These are phyloP conservation scores for Penicillium sp. DNA, from an alignment of 2,329 filamentous ascomycete species.

Conservation along the genomic window DNA sequence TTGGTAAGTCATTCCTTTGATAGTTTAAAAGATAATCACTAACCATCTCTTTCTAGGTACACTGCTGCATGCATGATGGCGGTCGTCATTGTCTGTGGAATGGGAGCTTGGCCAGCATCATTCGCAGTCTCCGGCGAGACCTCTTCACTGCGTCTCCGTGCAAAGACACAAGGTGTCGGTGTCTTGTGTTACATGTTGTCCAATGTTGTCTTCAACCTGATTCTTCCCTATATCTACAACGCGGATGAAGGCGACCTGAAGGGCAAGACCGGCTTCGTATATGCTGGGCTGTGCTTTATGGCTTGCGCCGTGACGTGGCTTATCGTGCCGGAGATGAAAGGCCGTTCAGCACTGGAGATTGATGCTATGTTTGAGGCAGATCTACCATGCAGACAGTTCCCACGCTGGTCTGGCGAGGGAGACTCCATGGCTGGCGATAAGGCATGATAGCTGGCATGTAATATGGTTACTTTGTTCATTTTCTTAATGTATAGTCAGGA, in stretches of 20 bases:
- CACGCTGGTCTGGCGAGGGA: slow-evolving; percentile 18
- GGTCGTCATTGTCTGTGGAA: slow-evolving; percentile 42
- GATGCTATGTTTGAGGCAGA: slow-evolving; percentile 41
- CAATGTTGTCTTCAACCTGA: slow-evolving; percentile 47
- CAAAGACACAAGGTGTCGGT: slow-evolving; percentile 40
- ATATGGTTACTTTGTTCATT: neutral
- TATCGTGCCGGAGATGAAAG: slow-evolving; percentile 56
- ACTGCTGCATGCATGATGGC: slow-evolving; percentile 46
- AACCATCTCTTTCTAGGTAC: slow-evolving; percentile 32
- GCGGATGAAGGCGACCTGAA: slow-evolving; percentile 44
- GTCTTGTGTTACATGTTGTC: slow-evolving; percentile 45
- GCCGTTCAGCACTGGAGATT: slow-evolving; percentile 49
- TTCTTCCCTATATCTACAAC: slow-evolving; percentile 55
- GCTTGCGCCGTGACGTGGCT: slow-evolving; percentile 42
- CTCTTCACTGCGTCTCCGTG: slow-evolving; percentile 38
- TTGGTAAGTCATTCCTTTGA: slow-evolving; percentile 32
- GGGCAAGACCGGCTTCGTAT: slow-evolving; percentile 46
- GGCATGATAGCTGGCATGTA: neutral
- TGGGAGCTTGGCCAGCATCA: slow-evolving; percentile 39
- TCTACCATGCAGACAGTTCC: slow-evolving; percentile 25
- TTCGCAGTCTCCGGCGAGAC: slow-evolving; percentile 39
- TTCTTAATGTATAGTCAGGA: neutral
- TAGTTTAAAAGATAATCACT: neutral
- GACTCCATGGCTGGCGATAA: neutral
- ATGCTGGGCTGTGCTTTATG: slow-evolving; percentile 35